These are phyloP conservation scores for Lablab purpureus DNA, from an alignment of 306 rosid genomes.

Conservation along the genomic window DNA sequence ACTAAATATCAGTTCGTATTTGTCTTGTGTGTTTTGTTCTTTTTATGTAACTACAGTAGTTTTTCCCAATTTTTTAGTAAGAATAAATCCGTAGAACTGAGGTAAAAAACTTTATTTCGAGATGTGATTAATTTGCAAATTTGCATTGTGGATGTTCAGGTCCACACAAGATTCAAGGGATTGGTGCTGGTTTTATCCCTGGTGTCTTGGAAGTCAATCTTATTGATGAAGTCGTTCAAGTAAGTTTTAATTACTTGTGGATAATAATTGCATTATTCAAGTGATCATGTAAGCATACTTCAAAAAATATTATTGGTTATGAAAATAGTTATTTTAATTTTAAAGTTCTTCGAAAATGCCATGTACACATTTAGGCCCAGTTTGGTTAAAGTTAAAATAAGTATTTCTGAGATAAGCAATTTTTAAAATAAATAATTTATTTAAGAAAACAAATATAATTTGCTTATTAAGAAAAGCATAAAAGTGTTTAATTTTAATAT, in stretches of 20 bases:
- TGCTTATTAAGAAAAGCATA: no score
- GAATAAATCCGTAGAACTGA: constrained; percentile 11
- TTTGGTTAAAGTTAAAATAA: no score
- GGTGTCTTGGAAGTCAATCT: constrained; percentile 77
- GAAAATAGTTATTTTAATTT: neutral
- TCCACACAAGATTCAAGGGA: constrained; percentile 95
- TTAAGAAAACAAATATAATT: no score
- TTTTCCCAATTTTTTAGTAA: constrained; percentile 10
- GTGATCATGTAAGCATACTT: constrained; percentile 8
- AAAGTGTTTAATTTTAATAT: no score
- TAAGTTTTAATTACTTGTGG: constrained; percentile 48
- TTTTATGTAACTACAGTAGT: neutral
- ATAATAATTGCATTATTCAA: constrained; percentile 23
- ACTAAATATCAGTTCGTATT: neutral
- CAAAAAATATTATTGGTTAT: neutral
- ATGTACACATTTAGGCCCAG: no score
- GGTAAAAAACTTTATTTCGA: constrained; percentile 20
- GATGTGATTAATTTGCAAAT: constrained; percentile 30
- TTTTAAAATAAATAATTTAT: no score
- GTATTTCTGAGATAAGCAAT: no score
- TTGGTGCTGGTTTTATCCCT: constrained; percentile 87
- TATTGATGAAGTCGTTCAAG: constrained; percentile 78
- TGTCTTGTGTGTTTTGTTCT: constrained; percentile 26
- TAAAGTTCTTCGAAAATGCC: constrained; percentile 28
- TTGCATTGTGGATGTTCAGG: constrained; percentile 56